These are phyloP conservation scores for Oryza australiensis DNA, from an alignment of 176 grass and related monocot species.

Conservation along the genomic window DNA sequence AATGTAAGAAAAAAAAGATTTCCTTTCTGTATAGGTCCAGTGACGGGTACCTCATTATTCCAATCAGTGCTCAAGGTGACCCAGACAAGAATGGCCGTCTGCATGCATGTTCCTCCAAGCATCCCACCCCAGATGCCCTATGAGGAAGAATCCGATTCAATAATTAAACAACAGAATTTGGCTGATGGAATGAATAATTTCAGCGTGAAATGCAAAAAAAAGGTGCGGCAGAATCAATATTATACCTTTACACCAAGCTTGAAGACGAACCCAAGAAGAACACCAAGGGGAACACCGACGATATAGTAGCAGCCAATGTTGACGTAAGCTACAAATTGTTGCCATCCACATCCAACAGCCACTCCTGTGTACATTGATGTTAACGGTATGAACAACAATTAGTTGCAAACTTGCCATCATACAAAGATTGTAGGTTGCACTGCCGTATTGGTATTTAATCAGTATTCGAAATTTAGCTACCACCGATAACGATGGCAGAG, in stretches of 20 bases:
- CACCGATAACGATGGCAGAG: neutral
- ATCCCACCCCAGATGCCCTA: slow-evolving; percentile 87
- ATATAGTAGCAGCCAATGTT: slow-evolving; percentile 90
- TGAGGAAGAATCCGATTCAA: neutral
- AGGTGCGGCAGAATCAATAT: neutral
- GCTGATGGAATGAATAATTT: neutral
- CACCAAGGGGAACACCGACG: slow-evolving; percentile 71
- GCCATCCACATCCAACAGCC: slow-evolving; percentile 95
- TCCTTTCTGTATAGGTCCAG: neutral
- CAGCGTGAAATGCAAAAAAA: neutral
- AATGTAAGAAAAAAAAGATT: neutral
- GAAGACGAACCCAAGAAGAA: slow-evolving; percentile 68
- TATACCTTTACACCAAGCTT: slow-evolving; percentile 71
- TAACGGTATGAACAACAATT: neutral
- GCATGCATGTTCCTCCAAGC: slow-evolving; percentile 76
- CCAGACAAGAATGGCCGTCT: slow-evolving; percentile 64
- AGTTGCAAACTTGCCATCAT: neutral
- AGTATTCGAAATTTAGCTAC: neutral
- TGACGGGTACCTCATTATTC: slow-evolving; percentile 55
- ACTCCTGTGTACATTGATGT: slow-evolving; percentile 51
- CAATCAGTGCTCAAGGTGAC: slow-evolving; percentile 72
- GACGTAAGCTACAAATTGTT: slow-evolving; percentile 89
- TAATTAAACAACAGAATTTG: neutral
- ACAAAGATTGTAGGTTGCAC: neutral
- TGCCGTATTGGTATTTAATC: neutral